Conservation (phyloP, 1,284 basidiomycete genomes). For the Coriolopsis trogii region DNA sequence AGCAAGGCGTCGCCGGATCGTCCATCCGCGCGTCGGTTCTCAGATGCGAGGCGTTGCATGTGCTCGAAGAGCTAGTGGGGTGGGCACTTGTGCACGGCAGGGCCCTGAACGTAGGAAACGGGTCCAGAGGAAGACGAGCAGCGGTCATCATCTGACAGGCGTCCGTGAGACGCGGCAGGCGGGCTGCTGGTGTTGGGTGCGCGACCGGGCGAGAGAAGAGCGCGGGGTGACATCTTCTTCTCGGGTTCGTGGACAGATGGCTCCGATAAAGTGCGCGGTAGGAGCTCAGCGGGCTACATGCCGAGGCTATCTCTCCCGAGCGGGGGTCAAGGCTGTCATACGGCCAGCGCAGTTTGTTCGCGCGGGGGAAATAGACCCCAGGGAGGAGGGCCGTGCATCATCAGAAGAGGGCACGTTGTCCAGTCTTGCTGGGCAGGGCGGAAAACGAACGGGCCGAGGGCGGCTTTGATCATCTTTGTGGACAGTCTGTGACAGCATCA, state of each 20-base stretch:
- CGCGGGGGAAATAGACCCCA: conserved; percentile 20
- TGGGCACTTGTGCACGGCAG: conserved; percentile 4
- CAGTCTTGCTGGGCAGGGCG: background rate
- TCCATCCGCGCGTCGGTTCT: conserved; percentile 12
- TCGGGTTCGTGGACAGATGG: conserved; percentile 19
- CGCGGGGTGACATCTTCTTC: conserved; percentile 20
- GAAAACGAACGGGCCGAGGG: conserved; percentile 12
- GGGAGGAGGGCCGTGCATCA: conserved; percentile 5
- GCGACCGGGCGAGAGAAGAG: conserved; percentile 16
- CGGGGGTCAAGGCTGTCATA: conserved; percentile 1
- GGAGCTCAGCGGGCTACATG: conserved; percentile 5
- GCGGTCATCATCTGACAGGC: conserved; percentile 23
- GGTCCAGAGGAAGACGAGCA: conserved; percentile 15
- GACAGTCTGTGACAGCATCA: conserved; percentile 6
- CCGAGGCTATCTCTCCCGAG: conserved; percentile 5
- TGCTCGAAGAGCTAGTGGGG: conserved; percentile 1
- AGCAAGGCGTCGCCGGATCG: conserved; percentile 1
- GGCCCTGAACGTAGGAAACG: conserved; percentile 23
- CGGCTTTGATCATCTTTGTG: background rate
- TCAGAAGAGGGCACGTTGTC: conserved; percentile 15
- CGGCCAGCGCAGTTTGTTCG: conserved; percentile 6
- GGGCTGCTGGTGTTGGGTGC: conserved; percentile 7
- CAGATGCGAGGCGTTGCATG: conserved; percentile 14
- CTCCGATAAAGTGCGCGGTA: conserved; percentile 20
- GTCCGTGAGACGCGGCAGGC: conserved; percentile 19